These are phyloP conservation scores for Kluyveromyces starmeri DNA, from an alignment of 805 yeast species.

Conservation along the genomic window DNA sequence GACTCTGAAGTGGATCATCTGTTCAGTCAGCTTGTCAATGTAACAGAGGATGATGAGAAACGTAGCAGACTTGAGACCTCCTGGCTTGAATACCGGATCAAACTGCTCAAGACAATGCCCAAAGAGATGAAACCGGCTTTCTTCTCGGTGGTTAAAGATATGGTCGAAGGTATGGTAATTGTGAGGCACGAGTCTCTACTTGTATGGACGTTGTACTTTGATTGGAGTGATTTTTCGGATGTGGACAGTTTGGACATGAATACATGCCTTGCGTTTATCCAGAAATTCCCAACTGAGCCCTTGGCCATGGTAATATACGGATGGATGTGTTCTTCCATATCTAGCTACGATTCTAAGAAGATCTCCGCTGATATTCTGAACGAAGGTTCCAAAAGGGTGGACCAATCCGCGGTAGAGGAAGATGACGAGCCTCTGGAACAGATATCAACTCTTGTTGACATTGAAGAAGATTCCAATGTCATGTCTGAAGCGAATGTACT, in stretches of 20 bases:
- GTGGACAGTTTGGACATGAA: conserved; percentile 42
- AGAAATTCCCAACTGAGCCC: conserved; percentile 50
- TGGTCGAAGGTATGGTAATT: conserved; percentile 65
- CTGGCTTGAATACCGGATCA: conserved; percentile 47
- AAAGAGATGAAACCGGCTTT: conserved; percentile 30
- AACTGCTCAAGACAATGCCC: conserved; percentile 47
- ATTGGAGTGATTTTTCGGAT: conserved; percentile 55
- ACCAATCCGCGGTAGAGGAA: conserved; percentile 15
- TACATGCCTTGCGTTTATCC: conserved; percentile 42
- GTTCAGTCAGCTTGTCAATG: conserved; percentile 48
- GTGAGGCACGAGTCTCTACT: conserved; percentile 50
- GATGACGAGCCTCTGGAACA: conserved; percentile 16
- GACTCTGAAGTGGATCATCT: conserved; percentile 44
- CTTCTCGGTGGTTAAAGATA: conserved; percentile 38
- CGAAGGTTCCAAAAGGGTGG: conserved; percentile 17
- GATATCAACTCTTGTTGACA: not conserved
- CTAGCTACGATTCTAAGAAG: conserved; percentile 42
- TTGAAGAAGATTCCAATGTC: conserved; percentile 14
- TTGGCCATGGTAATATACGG: conserved; percentile 55
- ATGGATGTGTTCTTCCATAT: conserved; percentile 56
- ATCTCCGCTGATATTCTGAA: conserved; percentile 17
- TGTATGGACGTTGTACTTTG: conserved; percentile 69
- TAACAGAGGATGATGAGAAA: conserved; percentile 49
- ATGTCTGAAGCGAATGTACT: conserved; percentile 44
- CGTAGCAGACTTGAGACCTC: conserved; percentile 55